Evolutionary conservation across 176 grass and related monocot species (phyloP).

Genomic region (Areca catechu): DNA sequence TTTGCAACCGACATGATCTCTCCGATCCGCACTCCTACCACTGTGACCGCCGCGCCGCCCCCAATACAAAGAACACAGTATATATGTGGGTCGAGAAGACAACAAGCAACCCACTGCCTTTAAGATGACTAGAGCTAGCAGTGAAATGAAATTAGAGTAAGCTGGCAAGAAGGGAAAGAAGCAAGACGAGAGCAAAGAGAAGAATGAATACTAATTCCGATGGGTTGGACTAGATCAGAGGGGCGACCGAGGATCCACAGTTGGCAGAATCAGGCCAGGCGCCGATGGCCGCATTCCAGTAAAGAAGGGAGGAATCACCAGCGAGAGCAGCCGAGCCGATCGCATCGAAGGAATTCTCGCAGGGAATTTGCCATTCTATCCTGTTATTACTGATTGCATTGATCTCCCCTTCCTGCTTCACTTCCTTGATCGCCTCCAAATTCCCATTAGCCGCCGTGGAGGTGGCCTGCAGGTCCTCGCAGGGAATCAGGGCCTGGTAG

Average conservation of each 20-base stretch:
- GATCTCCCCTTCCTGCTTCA: constrained; percentile 7
- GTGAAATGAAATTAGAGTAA: too few relatives aligned
- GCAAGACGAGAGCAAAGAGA: neutral
- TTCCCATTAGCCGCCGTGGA: neutral
- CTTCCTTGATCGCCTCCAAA: neutral
- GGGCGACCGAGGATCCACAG: constrained; percentile 7
- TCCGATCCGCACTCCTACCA: constrained; percentile 9
- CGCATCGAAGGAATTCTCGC: neutral
- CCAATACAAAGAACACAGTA: neutral
- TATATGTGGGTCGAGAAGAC: neutral
- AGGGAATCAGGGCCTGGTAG: neutral
- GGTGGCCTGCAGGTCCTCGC: neutral
- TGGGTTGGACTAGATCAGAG: constrained; percentile 5
- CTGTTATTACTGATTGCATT: neutral
- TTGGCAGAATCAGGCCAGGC: constrained; percentile 1
- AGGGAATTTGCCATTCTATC: constrained; percentile 9
- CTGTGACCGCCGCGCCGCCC: neutral
- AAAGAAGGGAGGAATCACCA: neutral
- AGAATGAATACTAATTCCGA: neutral
- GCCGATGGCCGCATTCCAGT: constrained; percentile 1
- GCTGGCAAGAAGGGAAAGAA: neutral
- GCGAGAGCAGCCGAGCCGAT: neutral
- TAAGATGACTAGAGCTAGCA: neutral
- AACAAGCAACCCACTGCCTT: neutral
- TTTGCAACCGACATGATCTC: constrained; percentile 16